Conservation (phyloP, 805 yeast genomes). For the Metschnikowia continentalis region DNA sequence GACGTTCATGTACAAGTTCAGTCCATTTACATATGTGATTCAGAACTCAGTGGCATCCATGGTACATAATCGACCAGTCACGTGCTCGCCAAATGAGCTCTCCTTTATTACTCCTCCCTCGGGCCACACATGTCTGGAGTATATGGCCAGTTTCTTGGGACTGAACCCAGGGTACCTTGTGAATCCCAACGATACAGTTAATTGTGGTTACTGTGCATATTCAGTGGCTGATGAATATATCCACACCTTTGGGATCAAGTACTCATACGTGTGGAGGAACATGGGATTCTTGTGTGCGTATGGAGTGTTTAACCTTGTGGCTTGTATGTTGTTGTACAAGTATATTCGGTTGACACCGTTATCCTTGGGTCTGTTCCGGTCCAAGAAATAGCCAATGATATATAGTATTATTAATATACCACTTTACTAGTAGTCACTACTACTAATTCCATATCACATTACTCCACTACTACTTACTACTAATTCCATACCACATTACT, state of each 20-base stretch:
- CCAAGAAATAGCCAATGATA: too few relatives aligned
- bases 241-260: constrained; percentile 5
- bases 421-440: too few relatives aligned
- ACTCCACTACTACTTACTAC: too few relatives aligned
- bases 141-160: background rate
- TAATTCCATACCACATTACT: too few relatives aligned
- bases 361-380: too few relatives aligned
- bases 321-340: constrained; percentile 9
- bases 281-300: constrained; percentile 10
- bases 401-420: too few relatives aligned
- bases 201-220: background rate
- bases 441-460: too few relatives aligned
- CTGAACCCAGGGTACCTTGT: background rate
- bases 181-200: background rate
- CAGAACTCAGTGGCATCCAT: constrained; percentile 39
- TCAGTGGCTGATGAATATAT: constrained; percentile 7
- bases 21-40: constrained; percentile 37
- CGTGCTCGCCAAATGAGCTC: constrained; percentile 47
- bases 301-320: constrained; percentile 10
- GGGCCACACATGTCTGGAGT: constrained; percentile 7
- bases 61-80: constrained; percentile 41
- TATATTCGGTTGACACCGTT: constrained; percentile 8
- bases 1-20: constrained; percentile 43
- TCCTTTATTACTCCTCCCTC: constrained; percentile 45
- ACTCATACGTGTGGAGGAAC: constrained; percentile 12